Base-by-base conservation (phyloP, 108 stramenopile genomes). In the Fragilariopsis cylindrus region DNA sequence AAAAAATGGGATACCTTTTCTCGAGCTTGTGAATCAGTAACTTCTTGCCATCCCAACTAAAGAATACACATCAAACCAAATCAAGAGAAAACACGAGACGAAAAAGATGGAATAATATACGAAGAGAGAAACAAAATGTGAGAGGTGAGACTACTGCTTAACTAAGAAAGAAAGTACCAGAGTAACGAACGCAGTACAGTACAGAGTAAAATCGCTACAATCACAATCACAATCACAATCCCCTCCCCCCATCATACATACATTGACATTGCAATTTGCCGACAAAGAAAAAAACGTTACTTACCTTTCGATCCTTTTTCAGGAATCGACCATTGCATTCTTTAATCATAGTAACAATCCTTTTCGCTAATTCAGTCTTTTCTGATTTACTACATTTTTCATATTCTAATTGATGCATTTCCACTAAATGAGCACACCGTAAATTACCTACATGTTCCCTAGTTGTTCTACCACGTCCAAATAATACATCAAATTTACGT, bases 301-400 rank as follows among this genome's bases (percentile, higher is more conserved):
- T 54, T n/a, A 30, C 30, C 30, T 54, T 54, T 0, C 56, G 43
- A 9, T 78, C 66, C 57, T 58, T 69, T 50, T 74, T 80, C n/a
- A 81, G 47, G 16, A 81, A 81, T 46, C 71, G 46, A 3, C 80
- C 80, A 3, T 41, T 30, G 2, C 64, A 69, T n/a, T 81, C 80
- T 42, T 76, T 71, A 7, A 76, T 60, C 41, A 72, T 72, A 0
- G 45, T 19, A 8, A 81, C 64, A 7, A 81, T 72, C 12, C 52
- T 43, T 41, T 76, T 49, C 8, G 80, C 65, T 52, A 81, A 67
- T 21, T 40, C 66, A 3, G 74, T 81, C 43, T 81, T 81, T 46
- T 76, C 65, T 7, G 43, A 45, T 57, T 81, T 81, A 21, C 52
- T 48, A 41, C 74, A 69, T 15, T 40, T 58, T 60, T 76, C 80